Base-by-base conservation (phyloP, 1,139 yeast species). In the Suhomyces chickasaworum region DNA sequence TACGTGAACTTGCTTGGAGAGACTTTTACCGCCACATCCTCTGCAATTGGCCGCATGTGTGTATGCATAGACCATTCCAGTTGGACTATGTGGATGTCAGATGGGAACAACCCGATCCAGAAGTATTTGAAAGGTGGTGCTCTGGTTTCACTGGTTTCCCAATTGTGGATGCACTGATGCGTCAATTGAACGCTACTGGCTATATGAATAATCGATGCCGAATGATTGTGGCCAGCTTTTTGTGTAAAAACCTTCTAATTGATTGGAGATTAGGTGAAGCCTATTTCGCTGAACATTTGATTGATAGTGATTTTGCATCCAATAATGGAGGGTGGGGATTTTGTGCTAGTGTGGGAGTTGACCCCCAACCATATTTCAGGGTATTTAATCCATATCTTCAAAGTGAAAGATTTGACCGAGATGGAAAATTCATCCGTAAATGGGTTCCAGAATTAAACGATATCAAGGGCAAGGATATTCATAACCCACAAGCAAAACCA, bases 291-390 rank as follows among this genome's bases (percentile, higher is more conserved):
- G 69, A 69, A 49, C 69, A 70, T 47, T 63, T 80, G 39, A 60
- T 78, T 2, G 85, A 80, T 56, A 76, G 76, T 17, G 85, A 80
- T 55, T 70, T 78, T 53, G 71, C 80, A 23, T 77, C 80, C 41
- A 80, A 80, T 55, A 71, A 74, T 44, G 82, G 80, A 3, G 84
- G 84, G 1, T 80, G 84, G 85, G 81, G 81, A 1, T 78, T 78
- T 57, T 64, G 76, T 42, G 69, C 81, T 3, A 69, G 79, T 46
- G 73, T 76, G 2, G 81, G 82, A 0, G 72, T 75, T 13, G 80
- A 77, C 53, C 77, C 80, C 1, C 84, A 79, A 55, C 84, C 84
- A 1, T 78, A 76, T 65, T 79, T 78, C 56, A 64, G 84, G 29
- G 73, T 79, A 16, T 76, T 80, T 59, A 80, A 80, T 54, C 82